Conservation (phyloP, 140 eudicot genomes). For the Bidens hawaiensis region DNA sequence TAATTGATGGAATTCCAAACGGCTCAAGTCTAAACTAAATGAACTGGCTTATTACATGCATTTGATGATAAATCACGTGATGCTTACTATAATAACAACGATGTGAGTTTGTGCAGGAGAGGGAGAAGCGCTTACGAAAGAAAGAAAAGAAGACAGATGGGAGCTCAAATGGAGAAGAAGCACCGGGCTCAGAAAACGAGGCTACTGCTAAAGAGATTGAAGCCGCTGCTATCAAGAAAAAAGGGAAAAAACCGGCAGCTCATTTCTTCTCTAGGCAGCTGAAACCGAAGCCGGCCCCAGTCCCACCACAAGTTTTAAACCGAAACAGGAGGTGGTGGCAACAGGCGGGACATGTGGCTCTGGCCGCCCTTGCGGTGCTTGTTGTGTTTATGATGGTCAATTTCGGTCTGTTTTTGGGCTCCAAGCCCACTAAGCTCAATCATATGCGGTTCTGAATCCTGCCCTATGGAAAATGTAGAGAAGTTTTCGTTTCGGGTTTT, state of each 20-base stretch:
- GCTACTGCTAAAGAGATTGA: slow-evolving; percentile 39
- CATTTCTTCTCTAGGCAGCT: slow-evolving; percentile 41
- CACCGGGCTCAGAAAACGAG: slow-evolving; percentile 27
- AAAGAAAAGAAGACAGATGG: slow-evolving; percentile 50
- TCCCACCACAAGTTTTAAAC: slow-evolving; percentile 68
- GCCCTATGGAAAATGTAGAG: slow-evolving; percentile 25
- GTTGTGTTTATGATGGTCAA: slow-evolving; percentile 36
- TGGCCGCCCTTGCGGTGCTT: slow-evolving; percentile 14
- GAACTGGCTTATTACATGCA: background rate
- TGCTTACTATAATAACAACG: background rate
- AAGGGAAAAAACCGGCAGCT: slow-evolving; percentile 33
- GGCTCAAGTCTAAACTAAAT: background rate
- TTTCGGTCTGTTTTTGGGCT: slow-evolving; percentile 14
- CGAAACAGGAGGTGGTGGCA: slow-evolving; percentile 49
- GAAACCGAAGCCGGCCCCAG: slow-evolving; percentile 68
- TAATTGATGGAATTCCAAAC: too few species aligned
- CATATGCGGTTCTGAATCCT: background rate
- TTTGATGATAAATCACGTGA: background rate
- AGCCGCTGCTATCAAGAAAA: slow-evolving; percentile 11
- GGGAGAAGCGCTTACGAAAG: slow-evolving; percentile 75
- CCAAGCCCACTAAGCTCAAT: slow-evolving; percentile 4
- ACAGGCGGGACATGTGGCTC: slow-evolving; percentile 35
- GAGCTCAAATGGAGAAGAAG: slow-evolving; percentile 27
- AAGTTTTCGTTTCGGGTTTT: slow-evolving; percentile 8
- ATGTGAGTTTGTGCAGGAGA: slow-evolving; percentile 47